Evolutionary conservation across 805 yeast genomes (phyloP).

Genomic region (Saturnispora mendoncae): DNA sequence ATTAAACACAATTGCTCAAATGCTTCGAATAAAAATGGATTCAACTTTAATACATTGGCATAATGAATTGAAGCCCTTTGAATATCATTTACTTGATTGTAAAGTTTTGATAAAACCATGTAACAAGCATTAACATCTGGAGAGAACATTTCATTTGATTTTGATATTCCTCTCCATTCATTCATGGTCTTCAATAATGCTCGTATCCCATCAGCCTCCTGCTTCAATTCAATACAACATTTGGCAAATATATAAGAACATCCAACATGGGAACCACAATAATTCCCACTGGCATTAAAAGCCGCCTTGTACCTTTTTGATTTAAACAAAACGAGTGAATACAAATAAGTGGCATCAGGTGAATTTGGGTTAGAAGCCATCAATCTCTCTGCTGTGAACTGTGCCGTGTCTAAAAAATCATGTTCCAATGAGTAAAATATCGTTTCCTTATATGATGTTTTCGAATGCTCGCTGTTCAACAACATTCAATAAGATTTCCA

Average conservation of each 20-base stretch:
- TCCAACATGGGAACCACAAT: slow-evolving; percentile 49
- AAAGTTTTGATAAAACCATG: slow-evolving; percentile 62
- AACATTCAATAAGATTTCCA: not conserved
- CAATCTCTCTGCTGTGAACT: slow-evolving; percentile 76
- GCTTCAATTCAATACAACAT: slow-evolving; percentile 48
- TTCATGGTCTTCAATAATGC: slow-evolving; percentile 35
- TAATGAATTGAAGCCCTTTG: slow-evolving; percentile 60
- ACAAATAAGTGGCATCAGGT: slow-evolving; percentile 56
- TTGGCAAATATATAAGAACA: slow-evolving; percentile 70
- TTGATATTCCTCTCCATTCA: slow-evolving; percentile 26
- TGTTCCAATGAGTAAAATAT: slow-evolving; percentile 66
- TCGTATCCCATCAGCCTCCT: slow-evolving; percentile 53
- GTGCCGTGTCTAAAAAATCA: slow-evolving; percentile 66
- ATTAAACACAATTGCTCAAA: slow-evolving; percentile 63
- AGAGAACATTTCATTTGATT: slow-evolving; percentile 14
- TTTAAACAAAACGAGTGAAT: slow-evolving; percentile 57
- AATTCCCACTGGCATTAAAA: slow-evolving; percentile 36
- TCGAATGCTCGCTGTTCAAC: not conserved
- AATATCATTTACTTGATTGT: slow-evolving; percentile 46
- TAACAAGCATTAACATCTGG: slow-evolving; percentile 71
- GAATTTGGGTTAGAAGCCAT: slow-evolving; percentile 47
- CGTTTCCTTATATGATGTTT: slow-evolving; percentile 32
- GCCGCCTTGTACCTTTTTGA: slow-evolving; percentile 55
- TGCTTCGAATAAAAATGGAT: slow-evolving; percentile 84
- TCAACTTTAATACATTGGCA: slow-evolving; percentile 57